phyloP scores from a whole-genome alignment of 2,329 filamentous ascomycete genomes.

The Phyllosticta ampelicida region DNA sequence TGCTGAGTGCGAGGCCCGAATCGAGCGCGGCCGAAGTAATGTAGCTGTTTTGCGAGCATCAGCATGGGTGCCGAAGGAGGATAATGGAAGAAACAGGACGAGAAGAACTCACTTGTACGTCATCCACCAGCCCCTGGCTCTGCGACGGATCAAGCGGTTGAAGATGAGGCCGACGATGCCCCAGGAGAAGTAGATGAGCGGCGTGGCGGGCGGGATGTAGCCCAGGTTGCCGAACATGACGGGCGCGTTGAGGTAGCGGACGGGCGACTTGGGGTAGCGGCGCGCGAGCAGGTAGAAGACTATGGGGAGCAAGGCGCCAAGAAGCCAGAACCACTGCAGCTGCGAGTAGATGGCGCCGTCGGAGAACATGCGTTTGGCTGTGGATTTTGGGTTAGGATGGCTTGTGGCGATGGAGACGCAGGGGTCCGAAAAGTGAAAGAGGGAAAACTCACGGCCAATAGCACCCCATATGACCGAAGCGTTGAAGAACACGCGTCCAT shows the following conservation, averaged over 20 bases:
- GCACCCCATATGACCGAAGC: conserved; percentile 59
- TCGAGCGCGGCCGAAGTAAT: conserved; percentile 19
- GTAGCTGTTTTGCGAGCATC: conserved; percentile 14
- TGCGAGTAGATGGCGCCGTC: conserved; percentile 51
- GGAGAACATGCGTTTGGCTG: conserved; percentile 45
- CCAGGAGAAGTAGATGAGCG: conserved; percentile 20
- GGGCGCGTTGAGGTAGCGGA: conserved; percentile 48
- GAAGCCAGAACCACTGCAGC: conserved; percentile 49
- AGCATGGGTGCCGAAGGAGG: background rate
- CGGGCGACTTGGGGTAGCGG: conserved; percentile 41
- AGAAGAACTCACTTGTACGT: conserved; percentile 11
- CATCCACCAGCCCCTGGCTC: conserved; percentile 19
- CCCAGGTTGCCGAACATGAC: conserved; percentile 52
- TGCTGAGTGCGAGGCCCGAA: conserved; percentile 18
- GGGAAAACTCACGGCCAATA: conserved; percentile 37
- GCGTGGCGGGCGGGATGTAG: conserved; percentile 41
- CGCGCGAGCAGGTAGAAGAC: conserved; percentile 41
- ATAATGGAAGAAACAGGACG: background rate
- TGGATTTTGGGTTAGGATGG: background rate
- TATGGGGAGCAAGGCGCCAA: conserved; percentile 46
- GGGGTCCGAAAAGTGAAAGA: too few species aligned
- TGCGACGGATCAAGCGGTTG: conserved; percentile 16
- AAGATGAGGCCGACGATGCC: conserved; percentile 19
- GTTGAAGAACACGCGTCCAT: conserved; percentile 53
- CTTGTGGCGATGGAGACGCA: too few species aligned